Conservation (phyloP, 352 stramenopile species). For the Phytophthora europaea region DNA sequence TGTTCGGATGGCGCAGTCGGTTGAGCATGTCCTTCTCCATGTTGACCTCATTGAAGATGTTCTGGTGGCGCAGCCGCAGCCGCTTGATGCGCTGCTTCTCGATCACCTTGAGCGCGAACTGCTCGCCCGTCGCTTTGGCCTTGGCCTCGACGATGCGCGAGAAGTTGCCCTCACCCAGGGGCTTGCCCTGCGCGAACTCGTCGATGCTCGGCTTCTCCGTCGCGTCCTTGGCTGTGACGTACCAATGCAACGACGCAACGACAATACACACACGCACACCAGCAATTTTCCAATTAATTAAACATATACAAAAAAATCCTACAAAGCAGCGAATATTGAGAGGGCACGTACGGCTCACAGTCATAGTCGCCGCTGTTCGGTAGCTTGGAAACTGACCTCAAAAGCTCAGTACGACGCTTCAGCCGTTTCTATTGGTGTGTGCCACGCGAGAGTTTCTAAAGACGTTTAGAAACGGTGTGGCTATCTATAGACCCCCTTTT, state of each 20-base stretch:
- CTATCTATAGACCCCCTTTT: constrained; percentile 39
- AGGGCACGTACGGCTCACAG: not conserved
- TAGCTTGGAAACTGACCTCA: not conserved
- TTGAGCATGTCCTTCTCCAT: constrained; percentile 98
- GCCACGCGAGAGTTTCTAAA: constrained; percentile 8
- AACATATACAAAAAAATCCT: too few species aligned
- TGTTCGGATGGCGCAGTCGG: constrained; percentile 89
- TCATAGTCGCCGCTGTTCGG: not conserved
- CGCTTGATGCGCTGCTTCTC: constrained; percentile 91
- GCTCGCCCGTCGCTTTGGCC: constrained; percentile 92
- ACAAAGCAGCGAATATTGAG: not conserved
- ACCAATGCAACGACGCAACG: constrained; percentile 11
- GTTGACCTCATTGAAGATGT: constrained; percentile 99
- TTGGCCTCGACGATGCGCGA: constrained; percentile 91
- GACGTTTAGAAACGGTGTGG: not conserved
- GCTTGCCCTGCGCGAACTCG: constrained; percentile 72
- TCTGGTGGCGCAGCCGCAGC: constrained; percentile 94
- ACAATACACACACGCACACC: constrained; percentile 1
- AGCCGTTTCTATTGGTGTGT: constrained; percentile 11
- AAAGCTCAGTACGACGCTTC: constrained; percentile 20
- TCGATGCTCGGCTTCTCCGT: constrained; percentile 76
- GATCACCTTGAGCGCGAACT: constrained; percentile 98
- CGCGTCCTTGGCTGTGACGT: constrained; percentile 70
- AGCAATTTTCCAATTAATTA: not conserved
- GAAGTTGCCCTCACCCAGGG: constrained; percentile 95